These are phyloP conservation scores for Kodamaea hsintzibuensis DNA, from an alignment of 805 yeast genomes.

Conservation along the genomic window DNA sequence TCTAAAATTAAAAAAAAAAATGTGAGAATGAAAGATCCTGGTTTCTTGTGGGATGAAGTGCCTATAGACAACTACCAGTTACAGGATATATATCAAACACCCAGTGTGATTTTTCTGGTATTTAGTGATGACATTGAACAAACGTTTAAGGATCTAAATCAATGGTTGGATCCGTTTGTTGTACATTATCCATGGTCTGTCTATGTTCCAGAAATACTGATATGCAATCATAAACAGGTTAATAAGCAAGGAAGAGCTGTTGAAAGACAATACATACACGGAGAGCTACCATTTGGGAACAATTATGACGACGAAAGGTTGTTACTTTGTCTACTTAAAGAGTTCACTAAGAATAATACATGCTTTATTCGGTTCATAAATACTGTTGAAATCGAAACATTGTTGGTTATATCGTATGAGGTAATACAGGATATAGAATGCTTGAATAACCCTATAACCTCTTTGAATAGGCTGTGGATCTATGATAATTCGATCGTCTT, in stretches of 20 bases:
- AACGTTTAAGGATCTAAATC: constrained; percentile 3
- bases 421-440: constrained; percentile 38
- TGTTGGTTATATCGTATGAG: constrained; percentile 50
- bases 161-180: constrained; percentile 20
- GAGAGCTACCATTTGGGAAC: constrained; percentile 46
- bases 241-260: constrained; percentile 3
- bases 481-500: constrained; percentile 36
- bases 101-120: constrained; percentile 2
- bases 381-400: constrained; percentile 20
- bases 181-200: constrained; percentile 23
- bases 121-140: background rate
- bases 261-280: constrained; percentile 32
- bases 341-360: constrained; percentile 27
- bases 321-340: constrained; percentile 39
- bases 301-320: constrained; percentile 47
- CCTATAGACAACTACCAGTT: constrained; percentile 6
- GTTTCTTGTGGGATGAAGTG: constrained; percentile 8
- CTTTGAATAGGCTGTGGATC: constrained; percentile 56
- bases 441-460: constrained; percentile 49
- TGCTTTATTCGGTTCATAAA: constrained; percentile 8
- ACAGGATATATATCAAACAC: background rate
- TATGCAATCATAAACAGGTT: background rate
- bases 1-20: background rate
- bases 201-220: constrained; percentile 6
- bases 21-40: constrained; percentile 4